phyloP scores from a whole-genome alignment of 495 filamentous ascomycete species.

The Aspergillus homomorphus region DNA sequence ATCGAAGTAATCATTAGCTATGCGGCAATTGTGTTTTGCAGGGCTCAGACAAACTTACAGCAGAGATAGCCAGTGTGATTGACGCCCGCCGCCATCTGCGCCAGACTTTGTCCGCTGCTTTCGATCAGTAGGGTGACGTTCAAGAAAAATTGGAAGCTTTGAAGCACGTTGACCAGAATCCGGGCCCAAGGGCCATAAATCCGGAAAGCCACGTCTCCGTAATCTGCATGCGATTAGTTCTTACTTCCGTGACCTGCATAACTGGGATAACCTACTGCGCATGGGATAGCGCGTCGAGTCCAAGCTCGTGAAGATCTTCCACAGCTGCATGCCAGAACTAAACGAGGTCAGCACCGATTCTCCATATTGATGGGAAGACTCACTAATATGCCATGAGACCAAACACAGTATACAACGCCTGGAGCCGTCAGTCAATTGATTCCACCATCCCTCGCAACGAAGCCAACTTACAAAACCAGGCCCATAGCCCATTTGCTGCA shows the following conservation, averaged over 20 bases:
- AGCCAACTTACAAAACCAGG: background rate
- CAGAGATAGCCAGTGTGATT: background rate
- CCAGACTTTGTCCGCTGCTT: background rate
- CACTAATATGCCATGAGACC: conserved; percentile 3
- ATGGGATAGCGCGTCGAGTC: conserved; percentile 3
- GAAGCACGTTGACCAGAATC: background rate
- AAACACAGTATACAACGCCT: conserved; percentile 5
- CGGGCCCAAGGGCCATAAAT: background rate
- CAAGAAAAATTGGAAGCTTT: conserved; percentile 4
- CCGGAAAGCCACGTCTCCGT: conserved; percentile 1
- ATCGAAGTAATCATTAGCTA: background rate
- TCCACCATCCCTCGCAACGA: too few relatives aligned
- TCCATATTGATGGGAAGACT: background rate
- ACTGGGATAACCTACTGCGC: background rate
- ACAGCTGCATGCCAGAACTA: conserved; percentile 4
- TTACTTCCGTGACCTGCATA: too few relatives aligned
- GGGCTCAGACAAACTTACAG: background rate
- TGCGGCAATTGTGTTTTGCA: background rate
- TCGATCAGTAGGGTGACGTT: conserved; percentile 1
- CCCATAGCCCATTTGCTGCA: conserved; percentile 4
- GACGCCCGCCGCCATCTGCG: background rate
- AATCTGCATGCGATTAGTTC: background rate
- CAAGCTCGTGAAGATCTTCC: background rate
- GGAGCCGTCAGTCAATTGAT: background rate
- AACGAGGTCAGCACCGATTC: background rate